Evolutionary conservation across 805 yeast genomes (phyloP), one percentile per base, ranked within the genome.

Genomic region (Pichia manshurica): DNA sequence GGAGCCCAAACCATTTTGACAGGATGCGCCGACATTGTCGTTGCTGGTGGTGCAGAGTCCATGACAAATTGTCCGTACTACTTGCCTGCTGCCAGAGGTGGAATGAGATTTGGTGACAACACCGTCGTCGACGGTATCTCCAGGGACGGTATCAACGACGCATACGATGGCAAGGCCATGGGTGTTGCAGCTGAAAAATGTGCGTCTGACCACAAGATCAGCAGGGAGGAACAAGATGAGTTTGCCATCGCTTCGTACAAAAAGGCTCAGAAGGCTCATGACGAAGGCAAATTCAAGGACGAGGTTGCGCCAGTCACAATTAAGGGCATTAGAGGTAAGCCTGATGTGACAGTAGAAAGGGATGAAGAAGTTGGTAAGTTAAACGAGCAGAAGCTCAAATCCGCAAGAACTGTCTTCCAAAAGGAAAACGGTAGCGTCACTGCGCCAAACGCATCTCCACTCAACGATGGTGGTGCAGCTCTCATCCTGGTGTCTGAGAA

Each of bases 391-490:
- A 88, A 79, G 66, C 73, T 93, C 58, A 79, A 76, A 64, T 45
- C 83, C 49, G 96, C 98, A 28, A 85, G 98, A 74, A 81, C 99
- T 46, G 98, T 88, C 34, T 93, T 93, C 82, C 85, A 87, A 71
- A 82, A 79, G 70, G 96, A 89, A 63, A 82, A 84, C 58, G 99
- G 98, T 65, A 87, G 97, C 36, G 91, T 93, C 52, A 91, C 99
- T 35, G 98, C 96, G 22, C 95, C 97, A 59, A 95, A 93, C 67
- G 95, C 98, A 25, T 88, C 97, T 25, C 88, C 95, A 62, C 75
- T 93, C 61, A 93, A 91, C 68, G 99, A 93, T 68, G 99, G 99
- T 70, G 98, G 88, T 66, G 96, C 98, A 47, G 98, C 98, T 43
- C 79, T 93, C 34, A 74, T 93, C 39, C 76, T 93, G 56, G 93